A percentile compares a stretch with the other conserved stretches of the same genome.
These are phyloP conservation scores for Trichoderma koningii DNA, from an alignment of 2,329 filamentous ascomycete genomes.

Conservation along the genomic window DNA sequence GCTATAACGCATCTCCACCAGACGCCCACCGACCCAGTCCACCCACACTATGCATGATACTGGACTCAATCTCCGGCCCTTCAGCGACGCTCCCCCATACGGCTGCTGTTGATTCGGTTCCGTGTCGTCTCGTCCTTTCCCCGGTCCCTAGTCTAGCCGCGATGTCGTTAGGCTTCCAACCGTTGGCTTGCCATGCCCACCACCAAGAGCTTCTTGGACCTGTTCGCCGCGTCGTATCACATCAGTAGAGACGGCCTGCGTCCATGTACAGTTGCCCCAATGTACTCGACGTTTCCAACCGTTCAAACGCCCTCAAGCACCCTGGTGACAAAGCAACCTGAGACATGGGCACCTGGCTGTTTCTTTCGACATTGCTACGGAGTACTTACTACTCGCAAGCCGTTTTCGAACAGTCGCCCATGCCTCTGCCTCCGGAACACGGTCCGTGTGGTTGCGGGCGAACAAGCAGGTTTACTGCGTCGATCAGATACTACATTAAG, in stretches of 20 bases:
- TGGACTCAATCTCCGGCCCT: slow-evolving; percentile 24
- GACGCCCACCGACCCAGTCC: not conserved
- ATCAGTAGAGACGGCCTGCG: not conserved
- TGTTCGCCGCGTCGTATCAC: slow-evolving; percentile 13
- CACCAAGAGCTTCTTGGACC: not conserved
- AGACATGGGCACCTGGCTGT: slow-evolving; percentile 16
- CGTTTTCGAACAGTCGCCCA: slow-evolving; percentile 16
- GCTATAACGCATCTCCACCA: slow-evolving; percentile 18
- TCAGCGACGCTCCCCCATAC: slow-evolving; percentile 4
- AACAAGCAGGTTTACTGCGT: slow-evolving; percentile 18
- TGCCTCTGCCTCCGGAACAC: slow-evolving; percentile 22
- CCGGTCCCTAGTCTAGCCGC: slow-evolving; percentile 5
- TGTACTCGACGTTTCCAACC: slow-evolving; percentile 4
- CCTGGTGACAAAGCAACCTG: slow-evolving; percentile 17
- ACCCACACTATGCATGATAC: slow-evolving; percentile 24
- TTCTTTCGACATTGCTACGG: slow-evolving; percentile 6
- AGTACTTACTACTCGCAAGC: not conserved
- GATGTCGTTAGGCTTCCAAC: slow-evolving; percentile 8
- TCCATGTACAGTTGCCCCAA: not conserved
- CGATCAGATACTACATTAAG: slow-evolving; percentile 23
- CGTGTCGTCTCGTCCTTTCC: slow-evolving; percentile 18
- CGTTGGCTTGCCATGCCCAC: slow-evolving; percentile 5
- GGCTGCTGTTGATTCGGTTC: slow-evolving; percentile 12
- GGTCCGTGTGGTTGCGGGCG: slow-evolving; percentile 17
- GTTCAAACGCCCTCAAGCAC: slow-evolving; percentile 4